phyloP scores from a whole-genome alignment of 2,329 filamentous ascomycete species.

The Botryosphaeria agaves region DNA sequence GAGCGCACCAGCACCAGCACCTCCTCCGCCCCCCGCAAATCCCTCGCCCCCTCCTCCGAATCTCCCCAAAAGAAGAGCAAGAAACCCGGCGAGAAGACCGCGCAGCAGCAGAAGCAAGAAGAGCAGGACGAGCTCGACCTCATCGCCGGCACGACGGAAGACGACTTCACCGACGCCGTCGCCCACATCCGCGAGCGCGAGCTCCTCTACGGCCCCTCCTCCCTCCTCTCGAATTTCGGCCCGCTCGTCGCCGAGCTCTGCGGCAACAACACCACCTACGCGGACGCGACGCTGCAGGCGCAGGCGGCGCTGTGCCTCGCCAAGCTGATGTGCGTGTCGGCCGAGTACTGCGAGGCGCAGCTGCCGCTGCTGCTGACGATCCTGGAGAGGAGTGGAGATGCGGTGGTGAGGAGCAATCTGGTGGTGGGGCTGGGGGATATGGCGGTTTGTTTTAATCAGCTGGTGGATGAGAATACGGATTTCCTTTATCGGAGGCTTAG shows the following conservation, averaged over 20 bases:
- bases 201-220: conserved; percentile 64
- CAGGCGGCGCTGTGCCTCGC: conserved; percentile 88
- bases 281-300: conserved; percentile 76
- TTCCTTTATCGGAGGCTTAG: conserved; percentile 90
- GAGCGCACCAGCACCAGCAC: conserved; percentile 40
- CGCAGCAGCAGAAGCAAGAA: conserved; percentile 34
- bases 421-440: conserved; percentile 96
- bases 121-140: conserved; percentile 85
- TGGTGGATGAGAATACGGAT: conserved; percentile 98
- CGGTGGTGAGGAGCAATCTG: conserved; percentile 86
- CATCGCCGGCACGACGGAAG: conserved; percentile 89
- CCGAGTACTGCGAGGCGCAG: conserved; percentile 89
- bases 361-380: conserved; percentile 91
- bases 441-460: conserved; percentile 98
- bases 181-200: conserved; percentile 71
- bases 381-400: conserved; percentile 83
- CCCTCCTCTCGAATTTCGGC: conserved; percentile 78
- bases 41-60: conserved; percentile 8
- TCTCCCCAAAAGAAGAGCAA: conserved; percentile 17
- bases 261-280: conserved; percentile 83
- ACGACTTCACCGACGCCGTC: conserved; percentile 82
- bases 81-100: conserved; percentile 20
- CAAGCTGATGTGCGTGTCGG: conserved; percentile 96
- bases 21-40: conserved; percentile 14
- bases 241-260: conserved; percentile 87